phyloP scores from a whole-genome alignment of 2,329 filamentous ascomycete species.

The Ophiosphaerella korrae region DNA sequence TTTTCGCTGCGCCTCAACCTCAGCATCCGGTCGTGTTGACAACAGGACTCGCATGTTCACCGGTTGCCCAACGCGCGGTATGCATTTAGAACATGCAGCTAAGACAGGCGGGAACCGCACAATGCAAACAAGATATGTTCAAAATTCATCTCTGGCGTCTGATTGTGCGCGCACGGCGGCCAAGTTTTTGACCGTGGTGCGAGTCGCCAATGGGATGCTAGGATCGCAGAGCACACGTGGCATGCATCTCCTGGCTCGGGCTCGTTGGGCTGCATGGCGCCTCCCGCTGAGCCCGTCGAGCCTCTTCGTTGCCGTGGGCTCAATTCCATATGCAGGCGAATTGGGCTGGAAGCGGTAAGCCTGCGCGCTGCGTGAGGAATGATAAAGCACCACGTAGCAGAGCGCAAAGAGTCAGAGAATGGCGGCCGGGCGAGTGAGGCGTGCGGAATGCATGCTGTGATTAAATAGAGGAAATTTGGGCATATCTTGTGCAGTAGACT shows the following conservation, averaged over 20 bases:
- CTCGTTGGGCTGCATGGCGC: conserved; percentile 18
- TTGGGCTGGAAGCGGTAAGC: conserved; percentile 6
- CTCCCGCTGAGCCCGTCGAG: conserved; percentile 8
- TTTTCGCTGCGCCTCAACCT: too few relatives aligned
- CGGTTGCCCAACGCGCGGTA: too few relatives aligned
- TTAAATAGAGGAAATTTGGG: conserved; percentile 3
- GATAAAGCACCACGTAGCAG: conserved; percentile 11
- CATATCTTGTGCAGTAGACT: conserved; percentile 11
- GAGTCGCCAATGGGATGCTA: too few relatives aligned
- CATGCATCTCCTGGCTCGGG: conserved; percentile 4
- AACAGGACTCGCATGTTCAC: too few relatives aligned
- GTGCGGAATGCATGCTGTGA: not conserved
- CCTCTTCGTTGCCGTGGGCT: conserved; percentile 2
- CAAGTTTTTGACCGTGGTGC: too few relatives aligned
- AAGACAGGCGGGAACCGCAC: too few relatives aligned
- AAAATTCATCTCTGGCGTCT: too few relatives aligned
- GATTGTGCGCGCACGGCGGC: too few relatives aligned
- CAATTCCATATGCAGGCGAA: conserved; percentile 4
- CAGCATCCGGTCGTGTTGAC: not conserved
- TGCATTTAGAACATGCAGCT: too few relatives aligned
- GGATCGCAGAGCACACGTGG: conserved; percentile 9
- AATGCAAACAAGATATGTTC: too few relatives aligned
- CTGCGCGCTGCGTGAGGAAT: conserved; percentile 1
- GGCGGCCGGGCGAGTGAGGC: not conserved
- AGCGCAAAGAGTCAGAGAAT: not conserved